Conservation (phyloP, 768 basidiomycete genomes). For the Strobilomyces dryophilus region DNA sequence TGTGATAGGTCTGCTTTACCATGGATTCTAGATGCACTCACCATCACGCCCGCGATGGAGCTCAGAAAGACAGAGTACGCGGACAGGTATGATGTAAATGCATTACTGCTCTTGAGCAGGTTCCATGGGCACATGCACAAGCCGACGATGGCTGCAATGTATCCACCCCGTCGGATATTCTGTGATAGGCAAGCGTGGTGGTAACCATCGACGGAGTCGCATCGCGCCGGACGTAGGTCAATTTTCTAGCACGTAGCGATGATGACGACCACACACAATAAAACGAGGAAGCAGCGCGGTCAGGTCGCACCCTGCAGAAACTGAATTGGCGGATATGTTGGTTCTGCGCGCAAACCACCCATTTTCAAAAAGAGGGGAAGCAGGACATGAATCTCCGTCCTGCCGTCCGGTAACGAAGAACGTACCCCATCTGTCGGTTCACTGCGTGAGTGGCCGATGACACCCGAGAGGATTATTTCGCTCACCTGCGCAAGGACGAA, state of each 20-base stretch:
- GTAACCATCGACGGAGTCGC: conserved; percentile 1
- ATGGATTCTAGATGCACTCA: conserved; percentile 24
- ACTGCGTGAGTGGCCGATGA: conserved; percentile 8
- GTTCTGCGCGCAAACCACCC: conserved; percentile 35
- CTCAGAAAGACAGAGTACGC: conserved; percentile 80
- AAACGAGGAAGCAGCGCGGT: conserved; percentile 75
- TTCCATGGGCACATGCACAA: conserved; percentile 77
- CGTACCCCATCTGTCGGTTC: conserved; percentile 26
- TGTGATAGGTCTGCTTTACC: background rate
- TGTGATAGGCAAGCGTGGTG: conserved; percentile 18
- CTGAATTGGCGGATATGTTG: conserved; percentile 79
- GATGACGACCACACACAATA: conserved; percentile 43
- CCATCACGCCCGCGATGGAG: conserved; percentile 80
- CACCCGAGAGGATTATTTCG: background rate
- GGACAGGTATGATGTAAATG: conserved; percentile 76
- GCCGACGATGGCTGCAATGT: conserved; percentile 75
- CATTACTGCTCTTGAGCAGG: conserved; percentile 65
- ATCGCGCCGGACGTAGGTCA: background rate
- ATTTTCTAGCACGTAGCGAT: background rate
- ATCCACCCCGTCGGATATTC: conserved; percentile 85
- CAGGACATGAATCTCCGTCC: conserved; percentile 15
- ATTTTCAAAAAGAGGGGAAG: conserved; percentile 7
- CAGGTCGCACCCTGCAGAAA: conserved; percentile 80
- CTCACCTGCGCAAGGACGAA: conserved; percentile 75
- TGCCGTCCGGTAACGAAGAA: background rate